A percentile compares a stretch with the other conserved stretches of the same genome.
Conservation (phyloP, 2,329 filamentous ascomycete species). For the Fusarium austroafricanum region DNA sequence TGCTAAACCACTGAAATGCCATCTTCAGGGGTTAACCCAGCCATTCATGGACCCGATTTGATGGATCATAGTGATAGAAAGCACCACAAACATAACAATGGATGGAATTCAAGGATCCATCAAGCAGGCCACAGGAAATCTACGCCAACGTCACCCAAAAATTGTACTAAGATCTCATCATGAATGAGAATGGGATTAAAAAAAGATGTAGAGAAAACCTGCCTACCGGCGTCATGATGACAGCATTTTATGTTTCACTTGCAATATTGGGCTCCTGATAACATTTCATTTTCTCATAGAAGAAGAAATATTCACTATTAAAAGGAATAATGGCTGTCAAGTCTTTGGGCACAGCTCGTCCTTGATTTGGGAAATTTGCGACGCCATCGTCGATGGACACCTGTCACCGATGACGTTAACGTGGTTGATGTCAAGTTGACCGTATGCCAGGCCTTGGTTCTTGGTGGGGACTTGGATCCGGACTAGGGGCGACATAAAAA, state of each 20-base stretch:
- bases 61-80: slow-evolving; percentile 2
- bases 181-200: slow-evolving; percentile 9
- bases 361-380: slow-evolving; percentile 38
- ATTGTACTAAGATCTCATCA: slow-evolving; percentile 8
- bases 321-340: slow-evolving; percentile 11
- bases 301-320: slow-evolving; percentile 17
- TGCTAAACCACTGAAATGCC: not conserved
- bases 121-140: not conserved
- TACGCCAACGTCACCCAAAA: slow-evolving; percentile 21
- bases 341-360: slow-evolving; percentile 20
- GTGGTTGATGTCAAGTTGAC: slow-evolving; percentile 13
- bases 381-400: slow-evolving; percentile 33
- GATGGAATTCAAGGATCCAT: slow-evolving; percentile 21
- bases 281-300: not conserved
- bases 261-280: not conserved
- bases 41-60: slow-evolving; percentile 1
- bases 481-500: slow-evolving; percentile 15
- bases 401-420: slow-evolving; percentile 35
- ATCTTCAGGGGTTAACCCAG: slow-evolving; percentile 10
- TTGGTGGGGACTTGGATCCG: slow-evolving; percentile 19
- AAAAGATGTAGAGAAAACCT: slow-evolving; percentile 4
- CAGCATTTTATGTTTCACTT: not conserved
- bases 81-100: not conserved
- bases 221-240: slow-evolving; percentile 19
- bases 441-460: slow-evolving; percentile 31